phyloP scores from a whole-genome alignment of 78 protist genomes.

The Dictyostelium purpureum region DNA sequence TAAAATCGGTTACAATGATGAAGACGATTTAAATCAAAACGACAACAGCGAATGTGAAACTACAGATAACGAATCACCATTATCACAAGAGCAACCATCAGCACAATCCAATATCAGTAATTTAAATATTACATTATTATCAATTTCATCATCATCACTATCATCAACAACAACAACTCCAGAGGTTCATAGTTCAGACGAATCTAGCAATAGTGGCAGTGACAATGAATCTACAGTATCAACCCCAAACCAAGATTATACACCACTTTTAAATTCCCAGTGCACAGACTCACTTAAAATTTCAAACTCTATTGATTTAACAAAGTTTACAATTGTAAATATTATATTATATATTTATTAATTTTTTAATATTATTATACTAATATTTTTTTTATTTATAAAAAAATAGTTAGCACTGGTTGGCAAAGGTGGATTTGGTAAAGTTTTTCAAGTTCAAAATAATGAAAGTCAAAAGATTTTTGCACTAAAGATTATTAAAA shows the following conservation, averaged over 20 bases:
- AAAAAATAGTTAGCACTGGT: too few species aligned
- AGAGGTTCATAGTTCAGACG: not conserved
- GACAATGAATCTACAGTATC: not conserved
- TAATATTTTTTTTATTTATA: too few species aligned
- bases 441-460: conserved; percentile 27
- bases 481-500: conserved; percentile 56
- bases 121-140: not conserved
- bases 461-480: not conserved
- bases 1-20: not conserved
- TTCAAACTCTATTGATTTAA: conserved; percentile 10
- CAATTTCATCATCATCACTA: not conserved
- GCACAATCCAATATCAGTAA: not conserved
- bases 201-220: not conserved
- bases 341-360: too few species aligned
- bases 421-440: conserved; percentile 74
- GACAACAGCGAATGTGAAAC: too few species aligned
- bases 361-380: too few species aligned
- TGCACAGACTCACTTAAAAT: not conserved
- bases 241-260: conserved; percentile 9
- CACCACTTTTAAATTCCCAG: conserved; percentile 1
- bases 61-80: too few species aligned
- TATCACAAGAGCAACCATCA: too few species aligned
- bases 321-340: not conserved
- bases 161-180: not conserved
- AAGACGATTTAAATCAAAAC: not conserved